These are phyloP conservation scores for Venturia nashicola DNA, from an alignment of 2,329 filamentous ascomycete species.

Conservation along the genomic window DNA sequence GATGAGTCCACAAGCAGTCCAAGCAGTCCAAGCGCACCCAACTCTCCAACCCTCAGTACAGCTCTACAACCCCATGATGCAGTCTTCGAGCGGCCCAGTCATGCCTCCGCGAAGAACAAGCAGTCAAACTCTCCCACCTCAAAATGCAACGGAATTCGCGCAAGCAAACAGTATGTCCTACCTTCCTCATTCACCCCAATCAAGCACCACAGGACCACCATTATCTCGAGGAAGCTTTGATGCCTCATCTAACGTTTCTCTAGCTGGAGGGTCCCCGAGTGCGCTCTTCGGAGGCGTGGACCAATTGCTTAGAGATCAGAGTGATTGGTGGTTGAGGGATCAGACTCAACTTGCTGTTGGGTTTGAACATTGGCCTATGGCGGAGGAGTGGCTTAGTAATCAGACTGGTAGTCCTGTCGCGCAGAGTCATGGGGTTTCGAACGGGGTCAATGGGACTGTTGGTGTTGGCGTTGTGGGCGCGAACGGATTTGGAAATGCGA, in stretches of 20 bases:
- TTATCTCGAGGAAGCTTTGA: conserved; percentile 15
- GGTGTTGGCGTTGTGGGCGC: not conserved
- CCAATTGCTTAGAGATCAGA: conserved; percentile 48
- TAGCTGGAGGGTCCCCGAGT: conserved; percentile 29
- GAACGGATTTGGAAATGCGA: conserved; percentile 17
- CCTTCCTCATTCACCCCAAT: conserved; percentile 3
- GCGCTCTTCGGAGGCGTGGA: conserved; percentile 49
- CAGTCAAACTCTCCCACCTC: conserved; percentile 15
- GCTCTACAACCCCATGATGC: not conserved
- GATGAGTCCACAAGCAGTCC: conserved; percentile 8
- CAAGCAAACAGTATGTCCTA: conserved; percentile 14
- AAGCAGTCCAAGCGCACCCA: conserved; percentile 1
- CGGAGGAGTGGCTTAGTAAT: conserved; percentile 6
- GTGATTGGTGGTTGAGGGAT: conserved; percentile 50
- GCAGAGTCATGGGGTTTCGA: not conserved
- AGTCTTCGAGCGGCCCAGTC: conserved; percentile 8
- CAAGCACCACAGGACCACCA: conserved; percentile 4
- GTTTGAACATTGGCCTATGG: conserved; percentile 45
- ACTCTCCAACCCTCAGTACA: not conserved
- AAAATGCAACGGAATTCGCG: conserved; percentile 16
- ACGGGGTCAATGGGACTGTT: conserved; percentile 9
- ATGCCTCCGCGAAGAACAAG: conserved; percentile 1
- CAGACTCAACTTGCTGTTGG: conserved; percentile 48
- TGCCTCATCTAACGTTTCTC: conserved; percentile 11
- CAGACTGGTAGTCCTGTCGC: conserved; percentile 9